Conservation (phyloP, 768 basidiomycete species). For the Russula ochroleuca region DNA sequence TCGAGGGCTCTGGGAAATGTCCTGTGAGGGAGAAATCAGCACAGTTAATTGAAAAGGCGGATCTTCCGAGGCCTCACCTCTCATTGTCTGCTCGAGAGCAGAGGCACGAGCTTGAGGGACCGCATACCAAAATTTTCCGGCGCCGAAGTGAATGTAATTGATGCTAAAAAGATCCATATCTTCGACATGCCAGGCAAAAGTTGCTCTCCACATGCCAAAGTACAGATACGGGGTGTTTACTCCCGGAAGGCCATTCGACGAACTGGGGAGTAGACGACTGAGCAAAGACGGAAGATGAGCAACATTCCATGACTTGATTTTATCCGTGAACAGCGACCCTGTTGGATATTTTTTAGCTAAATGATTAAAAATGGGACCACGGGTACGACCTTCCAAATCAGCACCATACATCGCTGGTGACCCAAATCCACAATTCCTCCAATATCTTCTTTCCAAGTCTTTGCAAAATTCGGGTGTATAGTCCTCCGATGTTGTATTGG, state of each 20-base stretch:
- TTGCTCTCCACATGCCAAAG: constrained; percentile 99
- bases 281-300: constrained; percentile 83
- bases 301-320: constrained; percentile 90
- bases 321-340: constrained; percentile 70
- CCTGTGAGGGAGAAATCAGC: constrained; percentile 41
- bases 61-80: constrained; percentile 46
- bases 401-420: constrained; percentile 98
- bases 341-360: not conserved
- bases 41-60: not conserved
- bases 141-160: constrained; percentile 98
- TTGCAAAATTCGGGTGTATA: constrained; percentile 87
- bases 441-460: constrained; percentile 83
- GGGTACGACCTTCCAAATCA: constrained; percentile 75
- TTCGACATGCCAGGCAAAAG: constrained; percentile 99
- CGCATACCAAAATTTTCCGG: constrained; percentile 96
- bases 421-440: constrained; percentile 86
- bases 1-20: constrained; percentile 79
- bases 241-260: constrained; percentile 74
- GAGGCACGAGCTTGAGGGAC: constrained; percentile 81
- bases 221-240: constrained; percentile 98
- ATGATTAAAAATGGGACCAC: not conserved
- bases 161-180: constrained; percentile 99
- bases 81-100: constrained; percentile 86
- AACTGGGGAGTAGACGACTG: constrained; percentile 66
- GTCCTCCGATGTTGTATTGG: constrained; percentile 63